phyloP scores from a whole-genome alignment of 1,139 yeast genomes.

The Pichia inconspicua region DNA sequence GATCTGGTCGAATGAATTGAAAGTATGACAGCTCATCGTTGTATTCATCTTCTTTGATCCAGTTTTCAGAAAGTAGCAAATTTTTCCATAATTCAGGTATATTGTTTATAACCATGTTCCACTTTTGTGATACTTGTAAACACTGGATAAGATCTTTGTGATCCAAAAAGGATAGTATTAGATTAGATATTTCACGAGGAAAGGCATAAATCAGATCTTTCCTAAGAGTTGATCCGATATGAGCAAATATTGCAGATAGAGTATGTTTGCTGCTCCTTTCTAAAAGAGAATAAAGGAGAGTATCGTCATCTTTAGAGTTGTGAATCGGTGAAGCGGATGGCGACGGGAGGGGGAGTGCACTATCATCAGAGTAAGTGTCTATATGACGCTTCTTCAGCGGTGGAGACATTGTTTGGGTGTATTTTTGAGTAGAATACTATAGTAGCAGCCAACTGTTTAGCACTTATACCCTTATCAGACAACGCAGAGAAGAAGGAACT shows the following conservation, averaged over 20 bases:
- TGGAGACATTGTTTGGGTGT: not conserved
- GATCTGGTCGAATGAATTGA: slow-evolving; percentile 6
- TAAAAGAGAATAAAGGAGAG: slow-evolving; percentile 38
- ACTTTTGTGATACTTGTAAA: slow-evolving; percentile 57
- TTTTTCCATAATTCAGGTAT: slow-evolving; percentile 55
- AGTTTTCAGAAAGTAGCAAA: slow-evolving; percentile 46
- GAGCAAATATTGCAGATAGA: slow-evolving; percentile 56
- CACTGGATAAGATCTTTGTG: slow-evolving; percentile 54
- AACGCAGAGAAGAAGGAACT: too few relatives aligned
- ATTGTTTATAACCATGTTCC: slow-evolving; percentile 44
- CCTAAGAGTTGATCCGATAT: slow-evolving; percentile 53
- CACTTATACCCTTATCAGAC: not conserved
- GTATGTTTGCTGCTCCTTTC: slow-evolving; percentile 60
- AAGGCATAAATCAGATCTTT: slow-evolving; percentile 65
- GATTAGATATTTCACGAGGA: slow-evolving; percentile 70
- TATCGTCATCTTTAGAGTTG: slow-evolving; percentile 21
- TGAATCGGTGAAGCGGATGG: slow-evolving; percentile 65
- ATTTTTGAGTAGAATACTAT: too few relatives aligned
- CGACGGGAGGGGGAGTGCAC: slow-evolving; percentile 47
- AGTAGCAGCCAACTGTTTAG: not conserved
- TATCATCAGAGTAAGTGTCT: slow-evolving; percentile 1
- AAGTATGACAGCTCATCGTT: slow-evolving; percentile 29
- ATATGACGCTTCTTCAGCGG: slow-evolving; percentile 1
- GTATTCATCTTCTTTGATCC: slow-evolving; percentile 35
- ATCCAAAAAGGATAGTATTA: slow-evolving; percentile 63